These are phyloP conservation scores for Penicillium decumbens DNA, from an alignment of 2,329 filamentous ascomycete species.

Conservation along the genomic window DNA sequence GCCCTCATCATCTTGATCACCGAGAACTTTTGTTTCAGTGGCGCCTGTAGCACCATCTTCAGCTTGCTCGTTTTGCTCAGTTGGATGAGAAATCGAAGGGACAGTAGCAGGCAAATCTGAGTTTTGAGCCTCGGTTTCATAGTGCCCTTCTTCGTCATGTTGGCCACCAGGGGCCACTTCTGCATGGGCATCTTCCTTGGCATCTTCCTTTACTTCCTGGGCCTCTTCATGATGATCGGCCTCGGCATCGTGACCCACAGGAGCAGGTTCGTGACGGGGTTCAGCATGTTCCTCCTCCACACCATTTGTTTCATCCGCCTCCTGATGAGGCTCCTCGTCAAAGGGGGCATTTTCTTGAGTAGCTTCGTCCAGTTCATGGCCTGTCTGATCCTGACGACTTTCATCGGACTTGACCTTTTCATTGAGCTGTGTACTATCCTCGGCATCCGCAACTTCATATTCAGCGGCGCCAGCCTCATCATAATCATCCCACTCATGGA, in stretches of 20 bases:
- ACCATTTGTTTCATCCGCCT: not conserved
- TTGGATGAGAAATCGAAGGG: constrained; percentile 15
- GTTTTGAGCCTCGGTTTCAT: constrained; percentile 27
- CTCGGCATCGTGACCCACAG: not conserved
- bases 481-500: constrained; percentile 46
- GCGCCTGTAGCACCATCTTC: constrained; percentile 11
- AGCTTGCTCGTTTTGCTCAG: constrained; percentile 15
- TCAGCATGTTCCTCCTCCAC: not conserved
- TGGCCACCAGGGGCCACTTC: constrained; percentile 10
- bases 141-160: constrained; percentile 16
- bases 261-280: not conserved
- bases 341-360: not conserved
- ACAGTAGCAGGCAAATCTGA: constrained; percentile 31
- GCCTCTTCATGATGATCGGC: not conserved
- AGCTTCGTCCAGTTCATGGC: not conserved
- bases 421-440: constrained; percentile 11
- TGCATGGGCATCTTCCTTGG: constrained; percentile 12
- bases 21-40: constrained; percentile 2
- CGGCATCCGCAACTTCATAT: constrained; percentile 15
- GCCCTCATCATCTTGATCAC: constrained; percentile 13
- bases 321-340: not conserved
- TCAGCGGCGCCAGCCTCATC: constrained; percentile 42
- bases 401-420: constrained; percentile 17
- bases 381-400: constrained; percentile 6
- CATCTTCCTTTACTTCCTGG: constrained; percentile 15